A percentile compares a stretch with the other conserved stretches of the same genome.
Evolutionary conservation across 2,329 filamentous ascomycete species (phyloP).

Genomic region (Pyrenophora seminiperda): DNA sequence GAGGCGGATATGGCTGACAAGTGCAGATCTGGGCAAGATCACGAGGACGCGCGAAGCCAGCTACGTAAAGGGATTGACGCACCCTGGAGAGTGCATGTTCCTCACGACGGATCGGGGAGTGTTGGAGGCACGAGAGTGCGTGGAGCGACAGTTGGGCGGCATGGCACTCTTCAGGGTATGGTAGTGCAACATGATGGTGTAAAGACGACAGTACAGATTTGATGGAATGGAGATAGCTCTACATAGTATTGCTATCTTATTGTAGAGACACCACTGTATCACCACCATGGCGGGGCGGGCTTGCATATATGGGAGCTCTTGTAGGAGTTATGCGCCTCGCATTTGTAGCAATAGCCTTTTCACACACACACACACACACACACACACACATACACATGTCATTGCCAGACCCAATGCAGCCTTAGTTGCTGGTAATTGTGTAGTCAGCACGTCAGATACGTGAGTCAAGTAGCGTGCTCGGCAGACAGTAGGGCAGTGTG

Average conservation of each 20-base stretch:
- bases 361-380: slow-evolving; percentile 1
- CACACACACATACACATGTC: not conserved
- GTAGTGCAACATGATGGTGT: slow-evolving; percentile 19
- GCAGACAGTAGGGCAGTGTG: not conserved
- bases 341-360: slow-evolving; percentile 11
- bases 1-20: slow-evolving; percentile 69
- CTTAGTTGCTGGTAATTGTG: too few relatives aligned
- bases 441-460: too few relatives aligned
- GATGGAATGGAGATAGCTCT: not conserved
- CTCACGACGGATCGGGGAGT: slow-evolving; percentile 77
- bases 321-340: slow-evolving; percentile 1
- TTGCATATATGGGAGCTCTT: slow-evolving; percentile 1
- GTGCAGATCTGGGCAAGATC: slow-evolving; percentile 66
- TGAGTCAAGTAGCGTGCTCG: too few relatives aligned
- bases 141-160: slow-evolving; percentile 81
- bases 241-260: slow-evolving; percentile 1
- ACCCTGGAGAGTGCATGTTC: slow-evolving; percentile 82
- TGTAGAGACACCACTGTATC: slow-evolving; percentile 12
- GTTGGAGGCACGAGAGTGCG: slow-evolving; percentile 80
- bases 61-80: slow-evolving; percentile 72
- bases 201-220: not conserved
- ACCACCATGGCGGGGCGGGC: slow-evolving; percentile 4
- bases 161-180: slow-evolving; percentile 73
- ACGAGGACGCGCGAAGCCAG: slow-evolving; percentile 69
- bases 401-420: too few relatives aligned